Percentiles rank a stretch among this genome's conserved stretches.
These are phyloP conservation scores for Trifolium dubium DNA, from an alignment of 306 rosid species.

Conservation along the genomic window DNA sequence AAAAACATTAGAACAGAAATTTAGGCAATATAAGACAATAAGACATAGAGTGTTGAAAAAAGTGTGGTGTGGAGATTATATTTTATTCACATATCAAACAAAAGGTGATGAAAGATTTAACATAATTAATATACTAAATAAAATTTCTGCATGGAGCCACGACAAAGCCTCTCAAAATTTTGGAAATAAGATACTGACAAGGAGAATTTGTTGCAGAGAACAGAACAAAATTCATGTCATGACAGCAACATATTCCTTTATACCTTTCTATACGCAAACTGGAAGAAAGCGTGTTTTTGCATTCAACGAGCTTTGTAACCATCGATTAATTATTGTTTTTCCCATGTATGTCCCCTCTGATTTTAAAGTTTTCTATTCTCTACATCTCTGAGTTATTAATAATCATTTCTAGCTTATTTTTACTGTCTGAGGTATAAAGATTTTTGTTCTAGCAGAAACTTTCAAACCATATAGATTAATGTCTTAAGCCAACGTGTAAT, in stretches of 20 bases:
- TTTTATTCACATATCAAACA: background rate
- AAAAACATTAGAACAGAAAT: background rate
- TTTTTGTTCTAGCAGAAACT: slow-evolving; percentile 20
- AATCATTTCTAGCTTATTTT: background rate
- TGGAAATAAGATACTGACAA: slow-evolving; percentile 33
- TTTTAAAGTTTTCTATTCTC: background rate
- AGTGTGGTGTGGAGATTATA: background rate
- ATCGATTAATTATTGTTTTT: slow-evolving; percentile 14
- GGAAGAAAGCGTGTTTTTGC: slow-evolving; percentile 33
- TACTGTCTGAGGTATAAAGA: slow-evolving; percentile 8
- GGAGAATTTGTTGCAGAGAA: slow-evolving; percentile 20
- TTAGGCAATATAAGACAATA: background rate
- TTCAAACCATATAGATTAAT: background rate
- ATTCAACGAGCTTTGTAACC: slow-evolving; percentile 36
- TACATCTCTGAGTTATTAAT: background rate
- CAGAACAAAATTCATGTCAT: slow-evolving; percentile 38
- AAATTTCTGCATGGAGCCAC: background rate
- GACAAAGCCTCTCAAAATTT: background rate
- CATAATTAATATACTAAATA: background rate
- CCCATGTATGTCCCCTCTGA: slow-evolving; percentile 3
- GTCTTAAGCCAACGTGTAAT: slow-evolving; percentile 9
- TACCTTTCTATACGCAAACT: slow-evolving; percentile 2
- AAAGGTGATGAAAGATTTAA: background rate
- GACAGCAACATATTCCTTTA: slow-evolving; percentile 2
- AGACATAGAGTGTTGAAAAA: background rate